These are phyloP conservation scores for Moniliella sp. DNA, from an alignment of 1,284 basidiomycete species.

Conservation along the genomic window DNA sequence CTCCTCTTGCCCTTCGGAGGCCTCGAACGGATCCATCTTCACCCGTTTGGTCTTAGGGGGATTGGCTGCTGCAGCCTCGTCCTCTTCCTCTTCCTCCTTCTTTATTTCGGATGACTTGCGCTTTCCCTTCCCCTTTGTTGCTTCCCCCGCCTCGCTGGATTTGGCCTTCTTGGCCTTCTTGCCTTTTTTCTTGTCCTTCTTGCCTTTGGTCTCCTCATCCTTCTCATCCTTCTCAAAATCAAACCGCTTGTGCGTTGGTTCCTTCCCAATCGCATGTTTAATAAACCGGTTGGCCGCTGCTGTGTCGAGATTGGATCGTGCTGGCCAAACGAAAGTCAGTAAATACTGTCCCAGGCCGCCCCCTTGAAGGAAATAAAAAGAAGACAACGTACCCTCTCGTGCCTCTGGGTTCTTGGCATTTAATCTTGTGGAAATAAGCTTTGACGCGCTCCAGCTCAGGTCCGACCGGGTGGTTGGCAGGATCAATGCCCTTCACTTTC, in stretches of 20 bases:
- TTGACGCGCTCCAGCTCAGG: slow-evolving; percentile 17
- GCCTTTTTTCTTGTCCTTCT: slow-evolving; percentile 1
- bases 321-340: background rate
- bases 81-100: no score
- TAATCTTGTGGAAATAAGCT: slow-evolving; percentile 17
- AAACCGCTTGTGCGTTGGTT: background rate
- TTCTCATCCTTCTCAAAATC: background rate
- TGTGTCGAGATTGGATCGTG: slow-evolving; percentile 6
- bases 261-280: slow-evolving; percentile 7
- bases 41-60: no score
- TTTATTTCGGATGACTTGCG: no score
- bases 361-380: no score
- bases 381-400: slow-evolving; percentile 2
- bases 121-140: no score
- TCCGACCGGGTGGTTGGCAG: slow-evolving; percentile 12
- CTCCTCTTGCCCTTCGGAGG: no score
- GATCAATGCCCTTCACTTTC: slow-evolving; percentile 15
- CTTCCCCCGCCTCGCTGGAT: no score
- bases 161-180: no score
- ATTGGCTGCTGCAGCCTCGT: no score
- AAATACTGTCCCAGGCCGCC: no score
- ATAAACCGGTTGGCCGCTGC: slow-evolving; percentile 13
- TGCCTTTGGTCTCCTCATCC: slow-evolving; percentile 2
- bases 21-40: no score
- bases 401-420: slow-evolving; percentile 7